Conservation (phyloP, 2,329 filamentous ascomycete genomes). For the Fusarium lateritium region DNA sequence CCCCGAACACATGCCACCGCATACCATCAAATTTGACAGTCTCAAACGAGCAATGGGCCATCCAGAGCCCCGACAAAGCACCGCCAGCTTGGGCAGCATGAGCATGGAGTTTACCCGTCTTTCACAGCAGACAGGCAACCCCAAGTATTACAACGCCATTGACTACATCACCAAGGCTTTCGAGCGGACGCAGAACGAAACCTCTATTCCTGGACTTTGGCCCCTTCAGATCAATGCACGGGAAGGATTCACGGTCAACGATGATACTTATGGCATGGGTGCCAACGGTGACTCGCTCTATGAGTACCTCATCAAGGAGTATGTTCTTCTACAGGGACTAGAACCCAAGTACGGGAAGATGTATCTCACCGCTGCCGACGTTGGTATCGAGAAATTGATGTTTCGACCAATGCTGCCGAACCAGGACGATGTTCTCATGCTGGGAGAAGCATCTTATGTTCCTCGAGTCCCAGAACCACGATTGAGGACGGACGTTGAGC, state of each 20-base stretch:
- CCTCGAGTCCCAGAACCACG: constrained; percentile 47
- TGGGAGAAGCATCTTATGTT: constrained; percentile 60
- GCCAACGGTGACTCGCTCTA: constrained; percentile 71
- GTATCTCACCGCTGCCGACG: constrained; percentile 65
- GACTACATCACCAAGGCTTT: constrained; percentile 70
- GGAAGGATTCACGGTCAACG: constrained; percentile 50
- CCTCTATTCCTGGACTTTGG: constrained; percentile 73
- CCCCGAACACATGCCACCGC: constrained; percentile 72
- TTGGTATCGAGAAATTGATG: constrained; percentile 72
- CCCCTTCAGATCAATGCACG: constrained; percentile 67
- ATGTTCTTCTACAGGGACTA: constrained; percentile 74
- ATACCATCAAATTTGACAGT: constrained; percentile 60
- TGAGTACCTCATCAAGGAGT: constrained; percentile 77
- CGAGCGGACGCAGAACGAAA: constrained; percentile 66
- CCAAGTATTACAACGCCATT: constrained; percentile 73
- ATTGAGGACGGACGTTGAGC: constrained; percentile 60
- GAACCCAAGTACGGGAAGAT: constrained; percentile 57
- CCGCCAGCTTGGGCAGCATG: constrained; percentile 66
- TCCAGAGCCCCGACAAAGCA: constrained; percentile 50
- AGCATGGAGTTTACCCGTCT: constrained; percentile 74
- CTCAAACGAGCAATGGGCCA: constrained; percentile 56
- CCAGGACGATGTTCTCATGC: constrained; percentile 72
- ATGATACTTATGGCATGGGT: constrained; percentile 60
- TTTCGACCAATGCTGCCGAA: constrained; percentile 75
- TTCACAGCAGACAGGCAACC: constrained; percentile 71